phyloP scores from a whole-genome alignment of 768 basidiomycete genomes.

The Suillus variegatus region DNA sequence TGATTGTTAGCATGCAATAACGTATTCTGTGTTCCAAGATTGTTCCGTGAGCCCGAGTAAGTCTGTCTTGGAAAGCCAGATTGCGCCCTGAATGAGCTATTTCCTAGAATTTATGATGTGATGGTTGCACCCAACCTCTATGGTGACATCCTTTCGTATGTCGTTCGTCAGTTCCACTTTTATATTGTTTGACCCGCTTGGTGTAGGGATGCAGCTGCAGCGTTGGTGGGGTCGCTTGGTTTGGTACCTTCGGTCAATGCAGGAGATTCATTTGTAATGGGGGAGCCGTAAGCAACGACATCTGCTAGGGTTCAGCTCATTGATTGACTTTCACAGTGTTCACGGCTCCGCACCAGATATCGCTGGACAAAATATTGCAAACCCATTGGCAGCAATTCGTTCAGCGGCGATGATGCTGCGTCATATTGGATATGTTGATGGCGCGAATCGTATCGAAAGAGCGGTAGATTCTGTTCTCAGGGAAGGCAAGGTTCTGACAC shows the following conservation, averaged over 20 bases:
- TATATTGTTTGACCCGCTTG: slow-evolving; percentile 12
- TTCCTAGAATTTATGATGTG: slow-evolving; percentile 83
- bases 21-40: slow-evolving; percentile 42
- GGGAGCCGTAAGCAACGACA: slow-evolving; percentile 78
- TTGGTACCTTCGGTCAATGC: slow-evolving; percentile 98
- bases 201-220: slow-evolving; percentile 91
- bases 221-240: slow-evolving; percentile 97
- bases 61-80: slow-evolving; percentile 20
- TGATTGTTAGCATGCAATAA: slow-evolving; percentile 9
- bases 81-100: slow-evolving; percentile 9
- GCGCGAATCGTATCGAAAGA: slow-evolving; percentile 79
- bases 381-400: slow-evolving; percentile 96
- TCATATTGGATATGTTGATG: slow-evolving; percentile 79
- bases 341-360: slow-evolving; percentile 99
- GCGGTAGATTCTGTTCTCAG: slow-evolving; percentile 88
- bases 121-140: slow-evolving; percentile 99
- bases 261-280: slow-evolving; percentile 96
- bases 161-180: slow-evolving; percentile 12
- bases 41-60: slow-evolving; percentile 97
- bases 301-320: slow-evolving; percentile 4
- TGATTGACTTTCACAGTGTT: slow-evolving; percentile 54
- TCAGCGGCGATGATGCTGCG: slow-evolving; percentile 96
- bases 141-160: slow-evolving; percentile 96
- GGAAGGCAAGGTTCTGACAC: slow-evolving; percentile 78
- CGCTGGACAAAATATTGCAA: slow-evolving; percentile 84